Base-by-base conservation (phyloP, 1,284 basidiomycete species). In the Coniferiporia weirii region DNA sequence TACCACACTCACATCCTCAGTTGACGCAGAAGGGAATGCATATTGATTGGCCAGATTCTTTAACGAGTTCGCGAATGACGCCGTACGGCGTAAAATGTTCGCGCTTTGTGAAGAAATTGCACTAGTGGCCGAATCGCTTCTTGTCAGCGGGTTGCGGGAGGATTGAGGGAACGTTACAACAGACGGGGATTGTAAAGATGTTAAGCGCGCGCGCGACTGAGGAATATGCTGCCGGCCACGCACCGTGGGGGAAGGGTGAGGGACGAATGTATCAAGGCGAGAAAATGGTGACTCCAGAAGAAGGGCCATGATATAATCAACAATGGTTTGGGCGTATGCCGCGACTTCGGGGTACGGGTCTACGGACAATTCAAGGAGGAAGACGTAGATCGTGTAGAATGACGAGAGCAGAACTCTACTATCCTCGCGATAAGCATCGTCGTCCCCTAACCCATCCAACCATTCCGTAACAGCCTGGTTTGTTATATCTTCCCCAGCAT, bases 271-370 rank as follows among this genome's bases (percentile, higher is more conserved):
- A 43, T 87, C 82, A 0, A 95, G 79, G 32, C 82, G 76, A 12
- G 85, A 83, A 68, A 98, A 94, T 0, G 93, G 89, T 13, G 91
- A 94, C 65, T 94, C 91, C 20, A 98, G 76, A 13, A 99, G 80
- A 10, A 95, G 79, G 0, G 94, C 94, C 72, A 92, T 85, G 66
- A 98, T 82, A 68, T 95, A 97, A 73, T 99, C 96, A 49, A 95
- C 83, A 19, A 98, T 87, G 0, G 93, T 96, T 68, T 91, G 88
- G 0, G 95, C 95, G 68, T 93, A 84, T 6, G 89, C 86, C 0
- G 93, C 89, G 3, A 99, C 94, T 69, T 98, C 95, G 52, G 89
- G 85, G 69, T 96, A 93, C 0, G 95, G 91, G 68, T 99, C 97
- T 9, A 90, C 89, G 0, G 93, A 93, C 9, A 99, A 79, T 72